Conservation (phyloP, 1,284 basidiomycete species). For the Cryptococcus deneoformans region DNA sequence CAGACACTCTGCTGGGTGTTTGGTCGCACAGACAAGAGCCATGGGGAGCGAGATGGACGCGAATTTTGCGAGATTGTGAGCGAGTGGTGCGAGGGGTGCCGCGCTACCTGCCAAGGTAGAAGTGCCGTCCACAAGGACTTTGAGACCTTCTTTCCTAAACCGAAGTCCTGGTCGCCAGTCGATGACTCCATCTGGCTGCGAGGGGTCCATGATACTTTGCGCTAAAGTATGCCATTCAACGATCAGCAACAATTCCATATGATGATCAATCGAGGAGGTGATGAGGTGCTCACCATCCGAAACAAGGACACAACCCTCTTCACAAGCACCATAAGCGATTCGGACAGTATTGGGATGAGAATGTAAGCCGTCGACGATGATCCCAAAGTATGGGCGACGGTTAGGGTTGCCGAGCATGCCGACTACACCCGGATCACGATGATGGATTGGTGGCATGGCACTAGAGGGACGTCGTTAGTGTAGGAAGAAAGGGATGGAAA, state of each 20-base stretch:
- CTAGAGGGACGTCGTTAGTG: neutral
- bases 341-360: constrained; percentile 85
- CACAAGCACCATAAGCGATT: constrained; percentile 76
- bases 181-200: constrained; percentile 75
- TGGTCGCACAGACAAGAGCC: constrained; percentile 79
- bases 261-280: neutral
- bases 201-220: constrained; percentile 73
- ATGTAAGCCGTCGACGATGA: constrained; percentile 89
- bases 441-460: constrained; percentile 40
- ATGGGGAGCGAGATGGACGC: constrained; percentile 77
- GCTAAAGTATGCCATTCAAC: constrained; percentile 2
- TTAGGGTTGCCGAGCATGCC: constrained; percentile 80
- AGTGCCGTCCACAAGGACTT: constrained; percentile 77
- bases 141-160: constrained; percentile 75
- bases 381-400: constrained; percentile 74
- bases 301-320: constrained; percentile 79
- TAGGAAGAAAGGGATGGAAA: neutral
- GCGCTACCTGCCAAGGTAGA: constrained; percentile 70
- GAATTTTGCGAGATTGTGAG: constrained; percentile 77
- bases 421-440: constrained; percentile 60
- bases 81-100: constrained; percentile 52
- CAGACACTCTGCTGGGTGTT: constrained; percentile 76
- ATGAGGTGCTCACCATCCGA: constrained; percentile 66
- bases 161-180: constrained; percentile 71
- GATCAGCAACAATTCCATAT: neutral